Evolutionary conservation across 768 basidiomycete species (phyloP).

Genomic region (Tremella fuciformis): DNA sequence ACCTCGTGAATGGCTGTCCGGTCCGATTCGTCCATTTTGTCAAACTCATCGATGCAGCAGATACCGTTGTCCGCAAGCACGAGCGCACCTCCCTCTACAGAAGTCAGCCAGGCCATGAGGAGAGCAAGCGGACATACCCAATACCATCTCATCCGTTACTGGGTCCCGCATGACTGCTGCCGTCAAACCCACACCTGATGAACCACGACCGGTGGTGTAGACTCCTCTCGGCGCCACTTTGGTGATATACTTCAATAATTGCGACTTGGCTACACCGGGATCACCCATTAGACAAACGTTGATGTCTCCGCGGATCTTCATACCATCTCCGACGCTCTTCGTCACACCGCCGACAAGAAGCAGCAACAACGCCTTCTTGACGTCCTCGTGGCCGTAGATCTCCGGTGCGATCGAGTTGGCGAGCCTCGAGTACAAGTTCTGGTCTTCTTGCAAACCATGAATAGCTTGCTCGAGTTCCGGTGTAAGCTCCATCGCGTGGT

Average conservation of each 20-base stretch:
- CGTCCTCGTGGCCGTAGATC: constrained; percentile 95
- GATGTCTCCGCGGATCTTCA: constrained; percentile 97
- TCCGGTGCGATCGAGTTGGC: constrained; percentile 95
- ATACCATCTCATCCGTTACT: constrained; percentile 98
- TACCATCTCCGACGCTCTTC: constrained; percentile 90
- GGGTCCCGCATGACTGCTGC: constrained; percentile 99
- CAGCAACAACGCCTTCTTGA: constrained; percentile 91
- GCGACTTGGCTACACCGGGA: constrained; percentile 94
- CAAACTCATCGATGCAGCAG: constrained; percentile 99
- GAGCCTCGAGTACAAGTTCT: constrained; percentile 78
- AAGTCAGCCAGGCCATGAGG: constrained; percentile 9
- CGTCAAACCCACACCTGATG: constrained; percentile 96
- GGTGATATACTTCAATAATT: constrained; percentile 83
- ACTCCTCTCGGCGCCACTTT: constrained; percentile 97
- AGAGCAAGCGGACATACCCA: constrained; percentile 62
- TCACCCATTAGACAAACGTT: constrained; percentile 99
- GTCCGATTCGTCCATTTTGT: constrained; percentile 99
- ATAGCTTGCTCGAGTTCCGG: constrained; percentile 73
- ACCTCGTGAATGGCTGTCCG: constrained; percentile 99
- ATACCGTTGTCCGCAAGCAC: constrained; percentile 99
- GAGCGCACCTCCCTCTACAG: constrained; percentile 93
- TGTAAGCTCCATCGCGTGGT: constrained; percentile 88
- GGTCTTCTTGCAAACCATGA: constrained; percentile 66
- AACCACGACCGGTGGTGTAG: constrained; percentile 97
- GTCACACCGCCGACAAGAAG: constrained; percentile 94